Evolutionary conservation across 495 filamentous ascomycete genomes (phyloP).

Genomic region (Wilcoxina mikolae): DNA sequence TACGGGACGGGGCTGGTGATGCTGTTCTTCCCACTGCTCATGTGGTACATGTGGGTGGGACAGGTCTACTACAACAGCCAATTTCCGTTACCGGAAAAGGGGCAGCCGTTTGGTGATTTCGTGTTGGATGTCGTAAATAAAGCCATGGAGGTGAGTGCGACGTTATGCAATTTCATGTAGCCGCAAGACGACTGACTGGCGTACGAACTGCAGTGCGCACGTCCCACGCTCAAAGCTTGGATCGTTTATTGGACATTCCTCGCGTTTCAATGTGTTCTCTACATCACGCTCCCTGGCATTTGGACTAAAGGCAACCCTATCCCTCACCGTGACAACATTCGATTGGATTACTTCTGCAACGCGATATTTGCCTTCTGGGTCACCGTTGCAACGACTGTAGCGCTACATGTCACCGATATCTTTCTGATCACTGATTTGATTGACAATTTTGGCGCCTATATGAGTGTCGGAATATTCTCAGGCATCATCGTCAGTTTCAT

Average conservation of each 20-base stretch:
- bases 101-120: constrained; percentile 54
- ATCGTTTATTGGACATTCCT: constrained; percentile 85
- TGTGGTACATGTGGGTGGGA: constrained; percentile 99
- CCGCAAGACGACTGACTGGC: neutral
- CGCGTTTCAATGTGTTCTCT: constrained; percentile 64
- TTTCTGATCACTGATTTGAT: constrained; percentile 90
- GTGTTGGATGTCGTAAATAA: constrained; percentile 48
- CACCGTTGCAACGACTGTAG: constrained; percentile 52
- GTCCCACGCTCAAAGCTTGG: constrained; percentile 68
- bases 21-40: constrained; percentile 77
- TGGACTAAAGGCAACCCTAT: constrained; percentile 74
- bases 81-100: constrained; percentile 51
- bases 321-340: constrained; percentile 61
- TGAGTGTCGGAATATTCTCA: constrained; percentile 80
- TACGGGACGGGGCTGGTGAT: constrained; percentile 67
- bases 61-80: constrained; percentile 79
- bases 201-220: constrained; percentile 42
- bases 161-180: neutral
- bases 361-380: constrained; percentile 74
- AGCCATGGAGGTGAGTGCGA: constrained; percentile 43
- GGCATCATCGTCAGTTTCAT: constrained; percentile 65
- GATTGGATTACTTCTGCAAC: constrained; percentile 86
- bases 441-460: constrained; percentile 83
- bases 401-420: constrained; percentile 61
- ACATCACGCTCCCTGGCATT: constrained; percentile 72